A percentile compares a stretch with the other conserved stretches of the same genome.
phyloP scores from a whole-genome alignment of 305 asterid species.

The Salvia sclarea region DNA sequence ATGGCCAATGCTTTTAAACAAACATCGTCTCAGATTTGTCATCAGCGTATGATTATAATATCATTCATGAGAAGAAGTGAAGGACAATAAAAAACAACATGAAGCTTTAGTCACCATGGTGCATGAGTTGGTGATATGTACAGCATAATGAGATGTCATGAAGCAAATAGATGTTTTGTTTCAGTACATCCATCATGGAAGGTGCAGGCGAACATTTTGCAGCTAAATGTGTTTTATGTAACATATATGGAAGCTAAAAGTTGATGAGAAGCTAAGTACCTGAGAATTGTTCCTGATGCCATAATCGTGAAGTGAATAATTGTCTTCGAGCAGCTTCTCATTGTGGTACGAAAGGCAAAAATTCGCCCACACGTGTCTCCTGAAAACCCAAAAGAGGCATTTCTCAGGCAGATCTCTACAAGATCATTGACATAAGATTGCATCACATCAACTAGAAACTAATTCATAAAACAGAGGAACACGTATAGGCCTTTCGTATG shows the following conservation, averaged over 20 bases:
- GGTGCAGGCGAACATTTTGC: neutral
- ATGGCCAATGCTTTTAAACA: neutral
- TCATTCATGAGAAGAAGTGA: neutral
- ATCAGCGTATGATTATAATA: neutral
- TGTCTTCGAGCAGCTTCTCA: constrained; percentile 72
- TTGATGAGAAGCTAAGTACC: constrained; percentile 46
- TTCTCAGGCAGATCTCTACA: neutral
- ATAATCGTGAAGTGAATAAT: constrained; percentile 56
- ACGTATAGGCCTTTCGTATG: neutral
- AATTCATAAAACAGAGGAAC: neutral
- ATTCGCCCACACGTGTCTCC: constrained; percentile 79
- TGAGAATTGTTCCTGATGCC: constrained; percentile 74
- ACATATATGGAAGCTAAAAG: neutral
- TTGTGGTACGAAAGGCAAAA: constrained; percentile 66
- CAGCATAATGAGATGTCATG: neutral
- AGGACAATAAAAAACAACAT: neutral
- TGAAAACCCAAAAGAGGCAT: constrained; percentile 27
- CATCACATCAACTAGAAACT: neutral
- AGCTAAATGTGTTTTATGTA: neutral
- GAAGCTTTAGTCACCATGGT: neutral
- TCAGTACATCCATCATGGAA: constrained; percentile 4
- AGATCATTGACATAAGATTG: neutral
- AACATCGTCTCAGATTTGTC: neutral
- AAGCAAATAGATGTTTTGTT: neutral
- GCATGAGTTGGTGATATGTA: neutral